Evolutionary conservation across 2,329 filamentous ascomycete genomes (phyloP).

Genomic region (Fusarium devonianum): DNA sequence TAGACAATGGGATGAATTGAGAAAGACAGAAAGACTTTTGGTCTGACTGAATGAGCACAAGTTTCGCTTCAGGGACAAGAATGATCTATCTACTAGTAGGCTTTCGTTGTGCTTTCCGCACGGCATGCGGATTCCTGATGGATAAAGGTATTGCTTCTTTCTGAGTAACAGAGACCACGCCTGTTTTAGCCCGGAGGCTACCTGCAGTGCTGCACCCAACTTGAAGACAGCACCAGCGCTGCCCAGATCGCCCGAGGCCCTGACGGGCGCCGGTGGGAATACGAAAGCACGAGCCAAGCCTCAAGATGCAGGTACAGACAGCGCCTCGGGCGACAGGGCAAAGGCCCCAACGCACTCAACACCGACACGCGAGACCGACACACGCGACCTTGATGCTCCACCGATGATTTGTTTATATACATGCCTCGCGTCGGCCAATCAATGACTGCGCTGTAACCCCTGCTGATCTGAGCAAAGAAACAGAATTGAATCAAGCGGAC

Average conservation of each 20-base stretch:
- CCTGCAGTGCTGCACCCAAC: slow-evolving; percentile 18
- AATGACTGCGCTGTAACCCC: background rate
- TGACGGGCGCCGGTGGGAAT: slow-evolving; percentile 32
- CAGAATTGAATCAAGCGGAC: slow-evolving; percentile 1
- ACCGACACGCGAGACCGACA: slow-evolving; percentile 13
- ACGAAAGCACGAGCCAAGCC: slow-evolving; percentile 41
- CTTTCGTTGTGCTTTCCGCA: no score
- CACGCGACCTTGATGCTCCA: slow-evolving; percentile 9
- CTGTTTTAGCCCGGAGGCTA: slow-evolving; percentile 29
- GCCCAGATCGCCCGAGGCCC: slow-evolving; percentile 26
- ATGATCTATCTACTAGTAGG: no score
- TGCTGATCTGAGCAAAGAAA: slow-evolving; percentile 9
- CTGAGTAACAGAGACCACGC: slow-evolving; percentile 3
- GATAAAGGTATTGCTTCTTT: no score
- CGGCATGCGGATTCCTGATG: no score
- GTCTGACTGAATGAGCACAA: no score
- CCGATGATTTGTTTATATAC: slow-evolving; percentile 8
- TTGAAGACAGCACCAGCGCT: slow-evolving; percentile 3
- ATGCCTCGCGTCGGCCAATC: slow-evolving; percentile 19
- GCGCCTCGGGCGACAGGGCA: slow-evolving; percentile 17
- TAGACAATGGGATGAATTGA: no score
- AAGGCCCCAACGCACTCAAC: no score
- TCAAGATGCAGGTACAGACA: slow-evolving; percentile 38
- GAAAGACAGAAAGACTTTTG: no score
- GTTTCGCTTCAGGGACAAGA: no score